Conservation (phyloP, 495 filamentous ascomycete genomes). For the Lasiosphaeris hirsuta region DNA sequence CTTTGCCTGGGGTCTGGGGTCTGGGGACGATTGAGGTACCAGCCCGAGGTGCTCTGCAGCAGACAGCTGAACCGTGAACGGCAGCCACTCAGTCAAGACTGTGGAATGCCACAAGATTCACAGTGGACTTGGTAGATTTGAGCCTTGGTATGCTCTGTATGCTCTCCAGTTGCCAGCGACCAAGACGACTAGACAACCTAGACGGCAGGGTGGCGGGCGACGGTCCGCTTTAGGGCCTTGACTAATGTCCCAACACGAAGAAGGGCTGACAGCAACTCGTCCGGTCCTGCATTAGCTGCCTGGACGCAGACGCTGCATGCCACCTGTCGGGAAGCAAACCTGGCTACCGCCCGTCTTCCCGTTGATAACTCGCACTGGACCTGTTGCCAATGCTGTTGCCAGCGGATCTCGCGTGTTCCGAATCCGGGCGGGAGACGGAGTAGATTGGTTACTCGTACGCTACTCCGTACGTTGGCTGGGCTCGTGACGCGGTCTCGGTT, state of each 20-base stretch:
- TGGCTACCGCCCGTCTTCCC: not conserved
- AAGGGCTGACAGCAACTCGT: not conserved
- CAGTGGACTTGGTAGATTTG: conserved; percentile 1
- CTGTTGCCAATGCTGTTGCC: not conserved
- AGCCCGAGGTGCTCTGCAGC: conserved; percentile 1
- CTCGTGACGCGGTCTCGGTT: not conserved
- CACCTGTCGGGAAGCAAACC: conserved; percentile 20
- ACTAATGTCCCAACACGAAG: conserved; percentile 14
- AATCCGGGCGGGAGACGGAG: too few species aligned
- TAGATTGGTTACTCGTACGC: too few species aligned
- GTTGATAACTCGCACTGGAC: too few species aligned
- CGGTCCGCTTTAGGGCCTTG: conserved; percentile 1
- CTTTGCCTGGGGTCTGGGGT: too few species aligned
- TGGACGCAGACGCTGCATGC: conserved; percentile 18
- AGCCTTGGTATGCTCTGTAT: not conserved
- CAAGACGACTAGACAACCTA: too few species aligned
- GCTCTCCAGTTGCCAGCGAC: too few species aligned
- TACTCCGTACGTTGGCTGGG: too few species aligned
- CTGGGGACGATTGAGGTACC: conserved; percentile 16
- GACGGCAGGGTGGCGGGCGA: conserved; percentile 4
- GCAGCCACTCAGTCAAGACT: conserved; percentile 17
- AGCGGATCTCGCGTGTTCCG: not conserved
- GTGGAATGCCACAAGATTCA: not conserved
- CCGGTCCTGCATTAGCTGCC: not conserved
- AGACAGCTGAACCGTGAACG: conserved; percentile 28